Conservation (phyloP, 2,329 filamentous ascomycete genomes). For the Arthrobotrys entomopaga region DNA sequence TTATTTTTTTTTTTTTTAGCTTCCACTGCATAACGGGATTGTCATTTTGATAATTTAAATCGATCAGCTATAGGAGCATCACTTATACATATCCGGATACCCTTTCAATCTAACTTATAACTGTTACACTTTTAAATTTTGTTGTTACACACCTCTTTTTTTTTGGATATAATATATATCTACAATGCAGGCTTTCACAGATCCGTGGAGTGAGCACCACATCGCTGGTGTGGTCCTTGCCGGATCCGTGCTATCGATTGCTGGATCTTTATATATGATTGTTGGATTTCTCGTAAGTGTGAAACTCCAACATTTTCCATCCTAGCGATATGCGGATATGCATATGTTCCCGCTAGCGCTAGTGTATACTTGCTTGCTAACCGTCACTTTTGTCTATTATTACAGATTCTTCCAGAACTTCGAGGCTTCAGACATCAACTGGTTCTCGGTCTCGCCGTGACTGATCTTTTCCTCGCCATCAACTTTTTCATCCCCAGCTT, state of each 20-base stretch:
- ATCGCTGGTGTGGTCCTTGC: conserved; percentile 39
- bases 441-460: conserved; percentile 42
- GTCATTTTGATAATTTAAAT: neutral
- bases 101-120: neutral
- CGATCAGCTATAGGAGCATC: conserved; percentile 1
- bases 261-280: conserved; percentile 49
- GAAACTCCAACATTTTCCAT: no score
- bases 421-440: conserved; percentile 47
- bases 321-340: no score
- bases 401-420: conserved; percentile 29
- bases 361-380: conserved; percentile 6
- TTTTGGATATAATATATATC: conserved; percentile 6
- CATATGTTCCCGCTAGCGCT: neutral
- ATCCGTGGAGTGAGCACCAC: conserved; percentile 41
- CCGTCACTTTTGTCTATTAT: neutral
- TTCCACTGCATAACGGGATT: neutral
- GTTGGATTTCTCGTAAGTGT: conserved; percentile 39
- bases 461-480: conserved; percentile 37
- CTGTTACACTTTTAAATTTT: neutral
- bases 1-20: neutral
- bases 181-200: conserved; percentile 33
- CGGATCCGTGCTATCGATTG: conserved; percentile 45
- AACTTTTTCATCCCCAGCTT: conserved; percentile 44
- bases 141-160: neutral
- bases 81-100: neutral